phyloP scores from a whole-genome alignment of 176 grass and related monocot genomes.

The Avena sativa region DNA sequence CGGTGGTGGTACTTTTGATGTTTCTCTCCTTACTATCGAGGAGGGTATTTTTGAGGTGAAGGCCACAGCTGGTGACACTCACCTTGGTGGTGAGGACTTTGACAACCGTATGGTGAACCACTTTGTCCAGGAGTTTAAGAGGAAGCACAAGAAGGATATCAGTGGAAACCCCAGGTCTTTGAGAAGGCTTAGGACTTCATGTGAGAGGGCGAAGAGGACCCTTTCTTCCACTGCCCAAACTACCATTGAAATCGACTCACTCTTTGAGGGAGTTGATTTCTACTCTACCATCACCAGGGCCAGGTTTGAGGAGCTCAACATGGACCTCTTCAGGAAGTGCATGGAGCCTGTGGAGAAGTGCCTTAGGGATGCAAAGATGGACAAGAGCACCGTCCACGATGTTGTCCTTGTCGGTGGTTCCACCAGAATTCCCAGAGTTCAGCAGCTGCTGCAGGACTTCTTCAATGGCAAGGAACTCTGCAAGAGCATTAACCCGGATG shows the following conservation, averaged over 20 bases:
- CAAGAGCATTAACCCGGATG: slow-evolving; percentile 72
- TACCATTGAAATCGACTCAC: slow-evolving; percentile 54
- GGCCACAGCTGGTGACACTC: slow-evolving; percentile 63
- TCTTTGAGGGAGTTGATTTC: slow-evolving; percentile 59
- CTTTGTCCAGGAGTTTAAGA: slow-evolving; percentile 62
- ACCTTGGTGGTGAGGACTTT: slow-evolving; percentile 62
- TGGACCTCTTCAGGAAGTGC: slow-evolving; percentile 63
- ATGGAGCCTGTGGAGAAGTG: slow-evolving; percentile 72
- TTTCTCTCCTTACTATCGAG: slow-evolving; percentile 61
- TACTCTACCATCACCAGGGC: slow-evolving; percentile 63
- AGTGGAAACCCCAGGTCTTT: slow-evolving; percentile 55
- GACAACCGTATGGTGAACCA: slow-evolving; percentile 64
- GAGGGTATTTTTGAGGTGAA: slow-evolving; percentile 69
- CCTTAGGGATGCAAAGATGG: slow-evolving; percentile 59
- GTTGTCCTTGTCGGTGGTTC: slow-evolving; percentile 62
- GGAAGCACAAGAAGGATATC: slow-evolving; percentile 62
- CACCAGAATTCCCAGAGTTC: slow-evolving; percentile 55
- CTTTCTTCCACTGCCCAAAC: slow-evolving; percentile 66
- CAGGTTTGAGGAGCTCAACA: slow-evolving; percentile 63
- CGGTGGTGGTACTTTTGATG: slow-evolving; percentile 63
- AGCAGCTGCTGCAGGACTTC: slow-evolving; percentile 57
- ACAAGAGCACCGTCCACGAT: slow-evolving; percentile 60
- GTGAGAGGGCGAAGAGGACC: slow-evolving; percentile 61
- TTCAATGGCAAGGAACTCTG: slow-evolving; percentile 67
- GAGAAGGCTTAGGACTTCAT: slow-evolving; percentile 54